These are phyloP conservation scores for Epichloe aotearoae DNA, from an alignment of 2,329 filamentous ascomycete species.

Conservation along the genomic window DNA sequence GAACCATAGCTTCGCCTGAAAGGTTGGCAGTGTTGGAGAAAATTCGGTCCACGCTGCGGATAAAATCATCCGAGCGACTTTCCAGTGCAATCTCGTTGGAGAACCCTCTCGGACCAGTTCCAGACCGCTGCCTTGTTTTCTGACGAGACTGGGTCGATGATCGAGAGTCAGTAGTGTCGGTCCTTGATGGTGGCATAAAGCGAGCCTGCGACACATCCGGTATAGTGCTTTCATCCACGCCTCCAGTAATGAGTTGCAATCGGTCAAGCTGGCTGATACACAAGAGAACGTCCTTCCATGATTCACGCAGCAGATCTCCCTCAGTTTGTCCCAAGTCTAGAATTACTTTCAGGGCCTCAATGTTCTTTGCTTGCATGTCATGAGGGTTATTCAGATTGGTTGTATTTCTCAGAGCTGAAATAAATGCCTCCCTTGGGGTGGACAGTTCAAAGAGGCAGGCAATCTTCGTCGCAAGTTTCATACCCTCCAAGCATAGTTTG, in stretches of 20 bases:
- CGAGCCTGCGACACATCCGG: constrained; percentile 83
- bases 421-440: constrained; percentile 89
- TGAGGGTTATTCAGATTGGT: constrained; percentile 93
- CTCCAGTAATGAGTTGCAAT: constrained; percentile 86
- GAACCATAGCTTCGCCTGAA: constrained; percentile 85
- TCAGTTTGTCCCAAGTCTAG: constrained; percentile 88
- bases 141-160: constrained; percentile 51
- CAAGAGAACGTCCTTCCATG: constrained; percentile 91
- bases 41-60: constrained; percentile 86
- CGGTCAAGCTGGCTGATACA: constrained; percentile 93
- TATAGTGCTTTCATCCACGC: constrained; percentile 82
- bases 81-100: constrained; percentile 77
- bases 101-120: constrained; percentile 49
- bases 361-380: constrained; percentile 91
- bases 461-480: constrained; percentile 86
- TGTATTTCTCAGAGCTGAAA: constrained; percentile 81
- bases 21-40: constrained; percentile 94
- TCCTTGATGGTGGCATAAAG: constrained; percentile 47
- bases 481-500: constrained; percentile 83
- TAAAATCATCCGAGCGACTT: constrained; percentile 81
- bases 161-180: constrained; percentile 42
- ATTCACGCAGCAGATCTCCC: constrained; percentile 75
- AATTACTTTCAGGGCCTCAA: constrained; percentile 84
- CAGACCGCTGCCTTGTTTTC: constrained; percentile 35
- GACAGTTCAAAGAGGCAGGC: constrained; percentile 87